Conservation (phyloP, 805 yeast species). For the Starmerella ratchasimensis region DNA sequence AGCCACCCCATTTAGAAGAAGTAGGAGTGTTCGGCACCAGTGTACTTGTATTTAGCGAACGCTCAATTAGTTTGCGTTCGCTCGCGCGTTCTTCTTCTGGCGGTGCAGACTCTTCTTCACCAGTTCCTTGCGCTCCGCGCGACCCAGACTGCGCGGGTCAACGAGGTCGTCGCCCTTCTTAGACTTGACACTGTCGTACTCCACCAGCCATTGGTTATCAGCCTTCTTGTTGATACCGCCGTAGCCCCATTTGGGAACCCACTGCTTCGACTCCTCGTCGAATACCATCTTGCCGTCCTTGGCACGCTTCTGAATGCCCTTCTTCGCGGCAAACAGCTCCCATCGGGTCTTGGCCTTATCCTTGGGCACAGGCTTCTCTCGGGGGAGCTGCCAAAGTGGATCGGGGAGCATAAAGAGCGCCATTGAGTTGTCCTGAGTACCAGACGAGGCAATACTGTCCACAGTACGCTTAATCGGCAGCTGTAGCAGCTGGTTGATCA, state of each 20-base stretch:
- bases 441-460: constrained; percentile 46
- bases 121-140: constrained; percentile 73
- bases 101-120: constrained; percentile 74
- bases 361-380: constrained; percentile 93
- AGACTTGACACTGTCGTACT: constrained; percentile 46
- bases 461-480: constrained; percentile 82
- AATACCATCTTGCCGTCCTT: constrained; percentile 78
- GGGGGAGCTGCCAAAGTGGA: constrained; percentile 67
- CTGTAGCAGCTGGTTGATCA: constrained; percentile 80
- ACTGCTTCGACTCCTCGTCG: constrained; percentile 80
- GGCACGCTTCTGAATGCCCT: constrained; percentile 84
- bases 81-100: constrained; percentile 55
- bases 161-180: constrained; percentile 39
- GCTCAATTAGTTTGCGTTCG: too few species aligned
- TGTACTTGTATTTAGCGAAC: too few species aligned
- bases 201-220: constrained; percentile 92
- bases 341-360: constrained; percentile 86
- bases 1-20: too few species aligned
- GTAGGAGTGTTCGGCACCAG: too few species aligned
- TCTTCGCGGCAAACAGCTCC: constrained; percentile 92
- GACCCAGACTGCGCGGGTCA: constrained; percentile 72
- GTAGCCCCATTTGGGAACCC: constrained; percentile 99
- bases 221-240: constrained; percentile 78
- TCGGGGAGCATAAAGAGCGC: constrained; percentile 76
- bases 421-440: constrained; percentile 54